These are phyloP conservation scores for Fomitopsis pinicola DNA, from an alignment of 1,284 basidiomycete species.

Conservation along the genomic window DNA sequence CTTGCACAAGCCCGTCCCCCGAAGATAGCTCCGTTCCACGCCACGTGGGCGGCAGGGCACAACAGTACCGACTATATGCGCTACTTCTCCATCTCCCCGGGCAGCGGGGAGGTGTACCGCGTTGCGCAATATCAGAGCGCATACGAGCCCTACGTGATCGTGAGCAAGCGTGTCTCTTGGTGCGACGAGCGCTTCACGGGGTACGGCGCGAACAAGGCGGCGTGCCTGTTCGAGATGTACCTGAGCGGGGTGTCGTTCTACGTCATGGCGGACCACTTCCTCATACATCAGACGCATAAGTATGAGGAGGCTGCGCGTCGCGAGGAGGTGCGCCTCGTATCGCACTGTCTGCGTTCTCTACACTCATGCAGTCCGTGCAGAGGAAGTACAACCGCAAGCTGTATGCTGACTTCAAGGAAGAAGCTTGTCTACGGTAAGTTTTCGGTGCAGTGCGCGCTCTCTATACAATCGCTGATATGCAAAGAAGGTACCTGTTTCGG, in stretches of 20 bases:
- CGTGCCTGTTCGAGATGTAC: conserved; percentile 64
- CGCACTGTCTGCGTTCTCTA: neutral
- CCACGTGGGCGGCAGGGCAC: conserved; percentile 73
- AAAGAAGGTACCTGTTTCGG: conserved; percentile 34
- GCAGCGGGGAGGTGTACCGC: conserved; percentile 66
- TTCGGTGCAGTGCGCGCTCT: neutral
- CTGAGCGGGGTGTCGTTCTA: conserved; percentile 70
- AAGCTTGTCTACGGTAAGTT: conserved; percentile 58
- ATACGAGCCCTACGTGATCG: conserved; percentile 83
- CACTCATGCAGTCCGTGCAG: conserved; percentile 29
- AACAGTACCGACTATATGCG: conserved; percentile 72
- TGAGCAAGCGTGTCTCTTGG: conserved; percentile 74
- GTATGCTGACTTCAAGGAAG: conserved; percentile 74
- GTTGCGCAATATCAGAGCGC: conserved; percentile 72
- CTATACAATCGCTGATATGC: neutral
- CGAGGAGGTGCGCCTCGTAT: conserved; percentile 46
- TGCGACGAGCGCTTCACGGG: conserved; percentile 89
- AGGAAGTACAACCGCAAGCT: conserved; percentile 73
- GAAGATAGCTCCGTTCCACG: conserved; percentile 68
- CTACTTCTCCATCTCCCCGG: conserved; percentile 51
- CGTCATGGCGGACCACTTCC: conserved; percentile 80
- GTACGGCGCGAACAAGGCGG: conserved; percentile 73
- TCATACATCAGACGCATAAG: conserved; percentile 79
- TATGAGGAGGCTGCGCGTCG: conserved; percentile 74
- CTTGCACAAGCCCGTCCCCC: conserved; percentile 46